Base-by-base conservation (phyloP, 2,329 filamentous ascomycete species). In the Calonectria pauciramosa region DNA sequence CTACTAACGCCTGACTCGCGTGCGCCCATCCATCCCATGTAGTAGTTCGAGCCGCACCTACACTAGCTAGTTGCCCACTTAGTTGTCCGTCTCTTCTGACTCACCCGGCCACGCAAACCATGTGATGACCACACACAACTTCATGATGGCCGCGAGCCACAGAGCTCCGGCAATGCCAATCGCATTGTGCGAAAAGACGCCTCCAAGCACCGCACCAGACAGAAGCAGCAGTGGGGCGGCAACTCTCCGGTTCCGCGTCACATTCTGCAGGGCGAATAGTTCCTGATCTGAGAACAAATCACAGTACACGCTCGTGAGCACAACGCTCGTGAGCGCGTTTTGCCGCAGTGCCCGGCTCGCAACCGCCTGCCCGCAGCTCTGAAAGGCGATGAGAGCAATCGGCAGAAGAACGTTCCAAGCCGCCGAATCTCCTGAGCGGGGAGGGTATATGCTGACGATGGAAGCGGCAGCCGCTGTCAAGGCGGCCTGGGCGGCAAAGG, bases 241-340 rank as follows among this genome's bases (percentile, higher is more conserved):
- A 0, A 87, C 82, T 63, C 90, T 83, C 41, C 88, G 86, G 76
- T 91, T 90, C 52, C 90, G 82, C 81, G 90, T 86, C 8, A 83
- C 82, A 73, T 91, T 91, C 34, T 82, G 77, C 7, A 82, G 47
- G 1, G 82, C 70, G 41, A 91, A 88, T 10, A 91, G 79, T 38
- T 88, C 83, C 64, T 85, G 84, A 72, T 95, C 94, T 1, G 92
- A 93, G 78, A 95, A 95, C 26, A 96, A 82, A 82, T 96, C 95
- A 81, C 94, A 96, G 85, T 96, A 96, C 73, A 94, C 92, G 82
- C 93, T 95, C 1, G 95, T 96, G 77, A 97, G 85, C 9, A 96
- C 94, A 10, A 96, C 94, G 75, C 93, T 95, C 0, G 94, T 96
- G 30, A 96, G 86, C 1, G 92, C 91, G 72, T 91, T 92, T 79